These are phyloP conservation scores for Lachnellula cervina DNA, from an alignment of 2,329 filamentous ascomycete species.

Conservation along the genomic window DNA sequence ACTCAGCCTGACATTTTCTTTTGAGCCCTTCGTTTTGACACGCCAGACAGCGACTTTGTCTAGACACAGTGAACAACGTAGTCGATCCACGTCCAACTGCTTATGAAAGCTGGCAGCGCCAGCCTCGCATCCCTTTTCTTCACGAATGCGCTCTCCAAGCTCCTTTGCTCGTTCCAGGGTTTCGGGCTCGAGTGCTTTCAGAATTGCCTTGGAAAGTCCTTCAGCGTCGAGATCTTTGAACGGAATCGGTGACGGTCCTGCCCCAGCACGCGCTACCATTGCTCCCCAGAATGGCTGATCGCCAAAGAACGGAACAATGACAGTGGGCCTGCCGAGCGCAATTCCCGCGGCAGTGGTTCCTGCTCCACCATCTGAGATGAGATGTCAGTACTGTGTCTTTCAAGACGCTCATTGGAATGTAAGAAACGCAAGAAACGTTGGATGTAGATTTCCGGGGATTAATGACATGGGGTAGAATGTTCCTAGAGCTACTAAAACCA, in stretches of 20 bases:
- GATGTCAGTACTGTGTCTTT: neutral
- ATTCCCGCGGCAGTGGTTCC: conserved; percentile 69
- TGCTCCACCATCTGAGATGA: conserved; percentile 49
- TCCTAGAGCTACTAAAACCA: too few species aligned
- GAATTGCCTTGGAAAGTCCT: conserved; percentile 59
- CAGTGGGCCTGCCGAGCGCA: conserved; percentile 63
- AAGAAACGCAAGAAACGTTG: too few species aligned
- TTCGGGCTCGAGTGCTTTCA: conserved; percentile 50
- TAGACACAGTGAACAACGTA: conserved; percentile 64
- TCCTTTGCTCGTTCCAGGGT: conserved; percentile 51
- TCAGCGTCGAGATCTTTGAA: conserved; percentile 65
- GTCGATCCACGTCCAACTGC: conserved; percentile 55
- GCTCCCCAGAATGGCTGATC: conserved; percentile 76
- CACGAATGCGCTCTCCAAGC: conserved; percentile 54
- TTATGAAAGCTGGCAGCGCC: conserved; percentile 56
- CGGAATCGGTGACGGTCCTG: conserved; percentile 63
- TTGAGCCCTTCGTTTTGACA: conserved; percentile 50
- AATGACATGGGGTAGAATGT: too few species aligned
- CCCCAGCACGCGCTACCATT: conserved; percentile 65
- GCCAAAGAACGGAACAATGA: conserved; percentile 72
- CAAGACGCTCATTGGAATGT: neutral
- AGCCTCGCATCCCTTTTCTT: conserved; percentile 53
- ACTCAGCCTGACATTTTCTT: conserved; percentile 51
- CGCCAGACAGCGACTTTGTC: conserved; percentile 66
- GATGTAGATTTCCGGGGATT: too few species aligned